Evolutionary conservation across 345 rosid species (phyloP).

Genomic region (Brassica carinata): DNA sequence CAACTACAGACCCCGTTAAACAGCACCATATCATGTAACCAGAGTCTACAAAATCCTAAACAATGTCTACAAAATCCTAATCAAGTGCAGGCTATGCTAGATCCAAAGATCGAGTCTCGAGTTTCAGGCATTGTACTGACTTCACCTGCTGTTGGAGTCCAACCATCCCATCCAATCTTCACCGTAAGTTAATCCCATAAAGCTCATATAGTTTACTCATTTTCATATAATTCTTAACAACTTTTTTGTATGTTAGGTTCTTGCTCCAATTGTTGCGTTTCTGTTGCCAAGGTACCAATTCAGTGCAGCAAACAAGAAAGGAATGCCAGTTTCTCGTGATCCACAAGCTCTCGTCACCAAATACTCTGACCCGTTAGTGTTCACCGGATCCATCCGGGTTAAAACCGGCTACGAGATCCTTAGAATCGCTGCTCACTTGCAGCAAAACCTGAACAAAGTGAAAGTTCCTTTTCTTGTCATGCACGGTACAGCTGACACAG

Average conservation of each 20-base stretch:
- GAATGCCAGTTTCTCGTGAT: slow-evolving; percentile 88
- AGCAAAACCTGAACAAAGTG: slow-evolving; percentile 60
- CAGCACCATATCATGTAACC: background rate
- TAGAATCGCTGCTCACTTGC: slow-evolving; percentile 66
- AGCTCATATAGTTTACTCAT: background rate
- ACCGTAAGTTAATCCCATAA: slow-evolving; percentile 43
- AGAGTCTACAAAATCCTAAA: background rate
- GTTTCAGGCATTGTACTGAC: slow-evolving; percentile 76
- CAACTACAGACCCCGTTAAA: background rate
- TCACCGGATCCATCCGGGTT: slow-evolving; percentile 84
- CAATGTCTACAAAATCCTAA: background rate
- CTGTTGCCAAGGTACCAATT: slow-evolving; percentile 70
- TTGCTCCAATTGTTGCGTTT: slow-evolving; percentile 80
- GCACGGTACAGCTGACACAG: slow-evolving; percentile 81
- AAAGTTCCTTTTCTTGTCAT: slow-evolving; percentile 78
- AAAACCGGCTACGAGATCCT: slow-evolving; percentile 94
- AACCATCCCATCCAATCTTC: slow-evolving; percentile 88
- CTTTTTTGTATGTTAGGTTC: slow-evolving; percentile 45
- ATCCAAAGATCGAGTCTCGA: slow-evolving; percentile 60
- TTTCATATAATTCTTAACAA: background rate
- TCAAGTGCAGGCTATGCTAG: slow-evolving; percentile 60
- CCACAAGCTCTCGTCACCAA: slow-evolving; percentile 76
- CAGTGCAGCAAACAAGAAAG: slow-evolving; percentile 78
- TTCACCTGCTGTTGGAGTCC: slow-evolving; percentile 96
- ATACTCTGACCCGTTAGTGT: slow-evolving; percentile 88